These are phyloP conservation scores for Nothomitra cinnamomea DNA, from an alignment of 2,329 filamentous ascomycete genomes.

Conservation along the genomic window DNA sequence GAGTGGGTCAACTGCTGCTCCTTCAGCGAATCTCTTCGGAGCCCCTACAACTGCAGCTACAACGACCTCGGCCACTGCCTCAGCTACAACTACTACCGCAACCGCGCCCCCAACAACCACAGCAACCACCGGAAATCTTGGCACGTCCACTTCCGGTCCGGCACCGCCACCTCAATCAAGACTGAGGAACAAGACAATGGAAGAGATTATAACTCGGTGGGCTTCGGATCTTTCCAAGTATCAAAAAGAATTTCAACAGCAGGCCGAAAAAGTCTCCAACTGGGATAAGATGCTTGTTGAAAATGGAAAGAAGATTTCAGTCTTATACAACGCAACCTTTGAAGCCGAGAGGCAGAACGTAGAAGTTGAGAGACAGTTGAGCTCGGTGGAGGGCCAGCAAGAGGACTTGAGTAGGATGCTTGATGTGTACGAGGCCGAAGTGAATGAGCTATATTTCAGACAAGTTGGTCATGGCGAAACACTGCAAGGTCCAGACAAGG, in stretches of 20 bases:
- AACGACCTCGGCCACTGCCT: constrained; percentile 8
- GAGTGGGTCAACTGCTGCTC: not conserved
- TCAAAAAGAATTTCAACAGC: constrained; percentile 87
- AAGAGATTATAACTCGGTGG: constrained; percentile 96
- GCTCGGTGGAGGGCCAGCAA: constrained; percentile 80
- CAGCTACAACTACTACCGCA: constrained; percentile 16
- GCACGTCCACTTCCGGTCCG: constrained; percentile 63
- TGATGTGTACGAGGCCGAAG: constrained; percentile 78
- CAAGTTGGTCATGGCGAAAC: constrained; percentile 59
- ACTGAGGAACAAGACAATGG: constrained; percentile 96
- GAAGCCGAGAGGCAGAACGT: constrained; percentile 85
- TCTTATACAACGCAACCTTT: constrained; percentile 78
- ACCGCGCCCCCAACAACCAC: constrained; percentile 17
- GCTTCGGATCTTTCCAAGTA: constrained; percentile 89
- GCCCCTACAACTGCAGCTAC: constrained; percentile 6
- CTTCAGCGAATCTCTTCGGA: constrained; percentile 10
- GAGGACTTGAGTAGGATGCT: constrained; percentile 78
- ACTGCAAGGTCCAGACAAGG: constrained; percentile 77
- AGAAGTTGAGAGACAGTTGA: constrained; percentile 84
- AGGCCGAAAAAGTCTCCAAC: constrained; percentile 68
- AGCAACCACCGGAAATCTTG: constrained; percentile 28
- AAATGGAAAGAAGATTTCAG: constrained; percentile 88
- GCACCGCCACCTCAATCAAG: constrained; percentile 66
- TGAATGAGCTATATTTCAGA: constrained; percentile 72
- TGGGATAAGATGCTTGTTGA: constrained; percentile 91